Evolutionary conservation across 306 rosid species (phyloP), one percentile per base, ranked within the genome.

Genomic region (Castanea mollissima): DNA sequence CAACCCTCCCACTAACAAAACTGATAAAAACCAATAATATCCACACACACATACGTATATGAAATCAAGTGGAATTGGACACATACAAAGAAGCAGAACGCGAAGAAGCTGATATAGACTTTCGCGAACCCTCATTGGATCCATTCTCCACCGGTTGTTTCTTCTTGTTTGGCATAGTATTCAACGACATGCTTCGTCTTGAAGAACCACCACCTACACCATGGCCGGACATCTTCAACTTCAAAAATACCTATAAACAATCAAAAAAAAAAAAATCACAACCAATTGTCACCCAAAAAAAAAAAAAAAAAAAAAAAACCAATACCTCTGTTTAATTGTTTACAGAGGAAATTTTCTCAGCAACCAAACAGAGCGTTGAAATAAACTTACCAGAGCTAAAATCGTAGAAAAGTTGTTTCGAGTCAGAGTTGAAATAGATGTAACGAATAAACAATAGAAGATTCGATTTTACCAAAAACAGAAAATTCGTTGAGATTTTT

Each of bases 151-250:
- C 8, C 25, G n/a, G 2, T 79, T 88, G 2, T 79, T 88, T 96
- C 93, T 89, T 91, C 84, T 69, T 90, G 80, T 55, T 83, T 14
- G 85, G 54, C 54, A 49, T 49, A 4, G 54, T 4, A 49, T 3
- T 21, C 62, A 84, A 32, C 4, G 95, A 86, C 55, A 62, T 32
- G 63, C 88, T 87, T 91, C 87, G 89, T 75, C 92, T 84, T 23
- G 89, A 84, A 78, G 92, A 79, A 80, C 88, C 87, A 29, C 27
- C 46, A 41, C 46, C 46, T 2, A 41, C 46, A 2, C 12, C 90
- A 15, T 80, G 92, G 77, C 81, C 86, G 1, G 94, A 31, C 98
- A 92, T 96, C 81, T 68, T 79, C 81, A 70, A 51, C 69, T 6
- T 65, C 60, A 64, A 62, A 12, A 18, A 59, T 23, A 23, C 65